Evolutionary conservation across 2,329 filamentous ascomycete genomes (phyloP), one percentile per base, ranked within the genome.

Genomic region (Aspergillus sp.): DNA sequence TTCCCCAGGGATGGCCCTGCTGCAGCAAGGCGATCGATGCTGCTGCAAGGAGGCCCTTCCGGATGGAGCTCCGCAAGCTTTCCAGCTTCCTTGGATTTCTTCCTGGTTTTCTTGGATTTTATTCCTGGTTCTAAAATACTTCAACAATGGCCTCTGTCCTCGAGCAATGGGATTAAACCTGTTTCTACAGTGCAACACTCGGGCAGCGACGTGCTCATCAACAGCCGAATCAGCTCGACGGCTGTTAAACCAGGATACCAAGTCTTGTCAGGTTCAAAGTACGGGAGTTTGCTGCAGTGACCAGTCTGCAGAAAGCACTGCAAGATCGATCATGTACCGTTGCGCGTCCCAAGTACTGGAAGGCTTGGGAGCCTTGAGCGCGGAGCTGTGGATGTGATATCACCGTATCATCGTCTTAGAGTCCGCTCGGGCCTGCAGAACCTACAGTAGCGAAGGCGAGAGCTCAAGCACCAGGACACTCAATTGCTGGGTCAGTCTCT

Each of bases 1-100:
- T 72, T 75, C 69, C 69, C 66, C 72, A 72, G 74, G 73, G 70
- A 74, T 73, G 70, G 66, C 69, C 68, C 70, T 68, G 62, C 68
- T 63, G 63, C 68, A 73, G 75, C 71, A 75, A 72, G 69, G 69
- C 64, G 65, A 61, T 57, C 53, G 30, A 41, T 41, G 34, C 31
- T 49, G 54, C 54, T 41, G 47, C 46, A 49, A 57, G 54, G 54
- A 57, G 46, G 3, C 9, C 34, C 34, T 6, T 41, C 34, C 34
- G 34, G 34, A 41, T 41, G 34, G 34, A 59, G 66, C 62, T 65
- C 66, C 65, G 66, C 59, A 64, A 61, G 57, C 53, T 50, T 31
- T 31, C 28, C 25, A 9, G 47, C 50, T 52, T 23, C 15, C 30
- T 38, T 52, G 50, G 30, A 38, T 25, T 4, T 38, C 22, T 43